A percentile compares a stretch with the other conserved stretches of the same genome.
Evolutionary conservation across 1,284 basidiomycete species (phyloP).

Genomic region (Trametes sp.): DNA sequence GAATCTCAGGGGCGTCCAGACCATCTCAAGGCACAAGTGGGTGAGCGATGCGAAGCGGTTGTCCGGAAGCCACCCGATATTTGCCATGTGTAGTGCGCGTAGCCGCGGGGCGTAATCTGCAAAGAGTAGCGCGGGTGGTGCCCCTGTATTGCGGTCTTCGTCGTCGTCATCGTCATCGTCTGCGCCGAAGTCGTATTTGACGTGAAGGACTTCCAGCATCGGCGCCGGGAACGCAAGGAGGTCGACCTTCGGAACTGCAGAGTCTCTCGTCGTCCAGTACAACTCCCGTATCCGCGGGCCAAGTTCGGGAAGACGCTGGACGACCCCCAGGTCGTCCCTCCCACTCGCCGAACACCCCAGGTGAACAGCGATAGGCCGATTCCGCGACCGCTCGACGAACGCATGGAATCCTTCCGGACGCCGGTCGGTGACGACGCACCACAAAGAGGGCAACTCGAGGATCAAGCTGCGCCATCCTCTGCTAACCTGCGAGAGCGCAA

Average conservation of each 20-base stretch:
- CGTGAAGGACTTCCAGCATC: not conserved
- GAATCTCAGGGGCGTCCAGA: not conserved
- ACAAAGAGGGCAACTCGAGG: not conserved
- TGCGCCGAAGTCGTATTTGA: not conserved
- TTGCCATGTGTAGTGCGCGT: not conserved
- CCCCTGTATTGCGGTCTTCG: not conserved
- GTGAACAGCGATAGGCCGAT: not conserved
- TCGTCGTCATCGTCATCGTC: not conserved
- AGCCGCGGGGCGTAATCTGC: not conserved
- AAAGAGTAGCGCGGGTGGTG: not conserved
- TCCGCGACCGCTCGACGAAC: not conserved
- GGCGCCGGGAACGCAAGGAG: not conserved
- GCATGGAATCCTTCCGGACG: not conserved
- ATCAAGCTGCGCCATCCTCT: not conserved
- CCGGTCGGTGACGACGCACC: not conserved
- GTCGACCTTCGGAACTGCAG: not conserved
- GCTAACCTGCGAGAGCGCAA: not conserved
- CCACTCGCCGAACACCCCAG: not conserved
- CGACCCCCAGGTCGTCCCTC: not conserved
- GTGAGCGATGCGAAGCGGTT: constrained; percentile 5
- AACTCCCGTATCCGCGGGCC: not conserved
- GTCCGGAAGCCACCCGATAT: not conserved
- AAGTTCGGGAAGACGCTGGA: not conserved
- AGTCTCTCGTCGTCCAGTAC: not conserved
- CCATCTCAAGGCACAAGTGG: not conserved